Evolutionary conservation across 75 land plant species (phyloP).

Genomic region (Chamaecyparis obtusa): DNA sequence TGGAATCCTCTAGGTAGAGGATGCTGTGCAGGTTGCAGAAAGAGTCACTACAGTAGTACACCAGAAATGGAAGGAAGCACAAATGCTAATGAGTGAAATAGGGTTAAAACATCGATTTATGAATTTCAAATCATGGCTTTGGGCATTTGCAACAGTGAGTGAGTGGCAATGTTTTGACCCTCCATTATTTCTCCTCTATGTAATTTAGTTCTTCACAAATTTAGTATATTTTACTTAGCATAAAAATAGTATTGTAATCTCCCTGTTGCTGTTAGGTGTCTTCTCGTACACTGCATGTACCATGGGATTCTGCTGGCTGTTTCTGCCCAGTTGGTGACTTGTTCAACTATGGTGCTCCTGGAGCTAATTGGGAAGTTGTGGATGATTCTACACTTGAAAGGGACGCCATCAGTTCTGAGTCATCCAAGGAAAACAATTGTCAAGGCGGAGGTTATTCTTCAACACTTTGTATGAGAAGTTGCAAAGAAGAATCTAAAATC

Average conservation of each 20-base stretch:
- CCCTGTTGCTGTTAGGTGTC: constrained; percentile 49
- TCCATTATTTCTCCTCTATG: neutral
- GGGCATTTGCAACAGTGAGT: constrained; percentile 92
- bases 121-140: constrained; percentile 81
- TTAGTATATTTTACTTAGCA: neutral
- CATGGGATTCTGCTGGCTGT: constrained; percentile 97
- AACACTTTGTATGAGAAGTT: neutral
- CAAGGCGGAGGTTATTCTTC: neutral
- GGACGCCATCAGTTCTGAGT: neutral
- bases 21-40: constrained; percentile 67
- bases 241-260: neutral
- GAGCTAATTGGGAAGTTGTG: constrained; percentile 5
- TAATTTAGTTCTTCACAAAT: neutral
- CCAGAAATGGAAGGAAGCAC: constrained; percentile 61
- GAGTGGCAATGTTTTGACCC: constrained; percentile 8
- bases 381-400: constrained; percentile 1
- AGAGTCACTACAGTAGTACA: constrained; percentile 32
- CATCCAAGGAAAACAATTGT: neutral
- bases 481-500: neutral
- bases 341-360: constrained; percentile 87
- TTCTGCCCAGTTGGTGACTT: constrained; percentile 94
- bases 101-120: constrained; percentile 49
- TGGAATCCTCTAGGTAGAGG: constrained; percentile 55
- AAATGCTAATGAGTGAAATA: constrained; percentile 44
- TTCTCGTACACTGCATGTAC: constrained; percentile 78